Evolutionary conservation across 129 eudicot genomes (phyloP).

Genomic region (Oenanthe sinensis): DNA sequence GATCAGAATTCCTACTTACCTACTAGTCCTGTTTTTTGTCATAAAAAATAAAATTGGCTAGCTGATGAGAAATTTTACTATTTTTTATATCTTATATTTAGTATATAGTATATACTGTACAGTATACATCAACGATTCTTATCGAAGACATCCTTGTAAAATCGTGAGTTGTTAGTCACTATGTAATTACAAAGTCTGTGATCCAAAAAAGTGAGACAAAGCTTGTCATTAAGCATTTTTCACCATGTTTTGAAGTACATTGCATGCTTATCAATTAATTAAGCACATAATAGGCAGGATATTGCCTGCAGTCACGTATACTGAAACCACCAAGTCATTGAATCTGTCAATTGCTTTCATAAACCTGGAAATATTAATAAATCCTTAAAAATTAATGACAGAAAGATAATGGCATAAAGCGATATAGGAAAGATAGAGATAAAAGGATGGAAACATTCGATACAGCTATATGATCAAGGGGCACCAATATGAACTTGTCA

Average conservation of each 20-base stretch:
- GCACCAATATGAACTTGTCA: neutral
- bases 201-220: neutral
- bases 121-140: neutral
- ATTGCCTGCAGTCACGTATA: constrained; percentile 98
- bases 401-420: neutral
- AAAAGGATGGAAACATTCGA: neutral
- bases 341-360: constrained; percentile 84
- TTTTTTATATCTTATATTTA: too few relatives aligned
- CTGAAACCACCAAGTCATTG: constrained; percentile 94
- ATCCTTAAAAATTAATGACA: neutral
- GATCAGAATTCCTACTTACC: neutral
- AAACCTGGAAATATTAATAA: constrained; percentile 45
- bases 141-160: neutral
- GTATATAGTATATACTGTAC: neutral
- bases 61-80: neutral
- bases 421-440: neutral
- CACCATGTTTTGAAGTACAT: neutral
- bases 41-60: neutral
- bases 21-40: neutral
- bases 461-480: neutral
- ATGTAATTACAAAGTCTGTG: neutral
- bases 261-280: neutral
- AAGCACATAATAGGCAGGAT: constrained; percentile 44
- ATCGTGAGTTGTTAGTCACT: neutral
- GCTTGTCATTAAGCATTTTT: neutral